Base-by-base conservation (phyloP, 2,329 filamentous ascomycete genomes). In the Cladosporium sp. region DNA sequence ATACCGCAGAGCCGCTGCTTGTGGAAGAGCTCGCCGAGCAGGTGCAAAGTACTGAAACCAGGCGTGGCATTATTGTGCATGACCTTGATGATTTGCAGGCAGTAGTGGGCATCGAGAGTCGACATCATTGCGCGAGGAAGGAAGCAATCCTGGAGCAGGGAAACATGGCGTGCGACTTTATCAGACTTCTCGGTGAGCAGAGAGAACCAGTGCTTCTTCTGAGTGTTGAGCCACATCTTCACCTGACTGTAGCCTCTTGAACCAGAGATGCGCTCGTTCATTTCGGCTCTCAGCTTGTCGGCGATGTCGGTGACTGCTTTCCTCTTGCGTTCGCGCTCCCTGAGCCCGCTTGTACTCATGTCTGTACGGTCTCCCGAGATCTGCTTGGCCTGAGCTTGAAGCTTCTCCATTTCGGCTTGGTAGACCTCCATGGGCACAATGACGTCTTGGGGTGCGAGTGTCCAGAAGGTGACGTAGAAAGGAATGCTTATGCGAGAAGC, bases 401-500 rank as follows among this genome's bases (percentile, higher is more conserved):
- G 82, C 10, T 88, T 85, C 23, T 87, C 86, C 40, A 89, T 88
- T 74, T 96, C 93, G 18, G 88, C 85, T 57, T 91, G 85, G 75
- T 99, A 99, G 67, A 89, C 91, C 37, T 88, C 85, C 67, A 87
- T 87, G 1, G 91, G 91, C 69, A 93, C 88, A 65, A 87, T 86
- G 65, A 97, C 82, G 75, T 99, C 94, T 55, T 91, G 88, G 3
- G 96, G 85, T 31, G 92, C 89, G 14, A 97, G 83, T 60, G 93
- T 89, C 95, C 95, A 99, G 79, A 99, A 99, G 0, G 91, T 91
- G 52, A 91, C 87, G 73, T 92, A 97, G 76, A 97, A 94, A 33
- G 91, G 88, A 0, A 92, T 84, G 52, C 88, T 93, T 61, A 97
- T 85, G 59, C 86, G 86, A 12, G 86, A 81, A 83, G 89, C 92